Evolutionary conservation across 2,329 filamentous ascomycete species (phyloP), one percentile per base, ranked within the genome.

Genomic region (Claviceps sp.): DNA sequence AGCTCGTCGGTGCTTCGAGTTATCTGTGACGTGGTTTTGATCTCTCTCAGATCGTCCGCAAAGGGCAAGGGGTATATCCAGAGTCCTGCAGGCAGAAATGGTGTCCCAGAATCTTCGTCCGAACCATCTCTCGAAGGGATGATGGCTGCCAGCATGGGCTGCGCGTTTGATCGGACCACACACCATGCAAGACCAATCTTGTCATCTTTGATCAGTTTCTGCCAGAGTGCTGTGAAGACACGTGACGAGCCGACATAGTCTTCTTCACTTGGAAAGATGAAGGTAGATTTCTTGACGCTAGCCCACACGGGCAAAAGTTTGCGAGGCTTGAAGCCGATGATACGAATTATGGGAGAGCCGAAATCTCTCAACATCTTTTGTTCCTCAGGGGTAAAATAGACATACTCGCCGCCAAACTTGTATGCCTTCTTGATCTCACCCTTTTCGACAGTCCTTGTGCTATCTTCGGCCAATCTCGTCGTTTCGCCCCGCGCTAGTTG

Each of bases 261-360:
- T 56, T 89, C 84, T 67, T 98, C 93, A 18, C 85, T 93, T 0
- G 93, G 93, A 62, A 95, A 97, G 54, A 98, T 87, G 66, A 96
- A 98, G 0, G 82, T 88, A 0, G 90, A 87, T 60, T 90, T 89
- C 62, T 87, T 88, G 48, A 87, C 75, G 37, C 87, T 89, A 1
- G 89, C 87, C 89, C 91, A 96, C 18, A 85, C 74, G 0, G 87
- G 86, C 1, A 96, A 72, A 60, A 79, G 72, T 1, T 78, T 79
- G 30, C 87, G 73, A 6, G 88, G 81, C 64, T 97, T 98, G 76
- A 98, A 98, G 5, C 93, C 93, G 52, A 98, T 85, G 57, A 98
- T 85, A 5, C 89, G 84, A 52, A 98, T 85, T 13, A 87, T 74
- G 0, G 89, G 87, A 1, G 85, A 76, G 2, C 90, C 91, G 60